phyloP scores from a whole-genome alignment of 2,329 filamentous ascomycete genomes.

The Coniochaeta sp. region DNA sequence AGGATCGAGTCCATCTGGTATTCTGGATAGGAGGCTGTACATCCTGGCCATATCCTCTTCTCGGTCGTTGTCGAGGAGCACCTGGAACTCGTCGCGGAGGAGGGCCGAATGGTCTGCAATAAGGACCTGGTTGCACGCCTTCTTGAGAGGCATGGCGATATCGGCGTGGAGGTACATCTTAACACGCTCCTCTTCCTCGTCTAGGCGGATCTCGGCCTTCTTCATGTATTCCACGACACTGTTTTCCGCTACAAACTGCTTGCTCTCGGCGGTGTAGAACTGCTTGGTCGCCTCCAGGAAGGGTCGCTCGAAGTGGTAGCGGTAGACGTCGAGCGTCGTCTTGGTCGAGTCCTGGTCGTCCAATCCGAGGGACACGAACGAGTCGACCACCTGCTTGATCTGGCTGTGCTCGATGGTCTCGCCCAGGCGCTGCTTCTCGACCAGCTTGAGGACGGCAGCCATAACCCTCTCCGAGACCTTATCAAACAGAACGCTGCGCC shows the following conservation, averaged over 20 bases:
- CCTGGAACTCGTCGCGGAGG: slow-evolving; percentile 93
- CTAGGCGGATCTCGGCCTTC: slow-evolving; percentile 84
- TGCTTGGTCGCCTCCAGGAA: slow-evolving; percentile 77
- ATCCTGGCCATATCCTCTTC: slow-evolving; percentile 94
- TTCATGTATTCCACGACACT: slow-evolving; percentile 99
- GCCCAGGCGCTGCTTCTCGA: slow-evolving; percentile 94
- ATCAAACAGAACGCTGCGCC: slow-evolving; percentile 86
- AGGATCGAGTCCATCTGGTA: slow-evolving; percentile 86
- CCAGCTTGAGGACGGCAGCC: slow-evolving; percentile 86
- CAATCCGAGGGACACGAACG: slow-evolving; percentile 88
- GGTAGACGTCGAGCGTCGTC: slow-evolving; percentile 91
- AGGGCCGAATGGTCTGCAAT: slow-evolving; percentile 81
- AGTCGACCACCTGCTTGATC: slow-evolving; percentile 95
- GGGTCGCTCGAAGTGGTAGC: slow-evolving; percentile 84
- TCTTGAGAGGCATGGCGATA: slow-evolving; percentile 77
- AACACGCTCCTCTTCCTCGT: slow-evolving; percentile 92
- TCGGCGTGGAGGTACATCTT: slow-evolving; percentile 86
- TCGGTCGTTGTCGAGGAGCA: slow-evolving; percentile 86
- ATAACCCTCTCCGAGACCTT: slow-evolving; percentile 84
- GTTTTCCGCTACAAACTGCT: slow-evolving; percentile 91
- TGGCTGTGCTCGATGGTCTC: slow-evolving; percentile 97
- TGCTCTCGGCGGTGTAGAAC: slow-evolving; percentile 90
- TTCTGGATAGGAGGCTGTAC: slow-evolving; percentile 85
- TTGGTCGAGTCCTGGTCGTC: slow-evolving; percentile 91
- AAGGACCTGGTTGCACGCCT: slow-evolving; percentile 78